Conservation (phyloP, 768 basidiomycete species). For the Calvatia gigantea region DNA sequence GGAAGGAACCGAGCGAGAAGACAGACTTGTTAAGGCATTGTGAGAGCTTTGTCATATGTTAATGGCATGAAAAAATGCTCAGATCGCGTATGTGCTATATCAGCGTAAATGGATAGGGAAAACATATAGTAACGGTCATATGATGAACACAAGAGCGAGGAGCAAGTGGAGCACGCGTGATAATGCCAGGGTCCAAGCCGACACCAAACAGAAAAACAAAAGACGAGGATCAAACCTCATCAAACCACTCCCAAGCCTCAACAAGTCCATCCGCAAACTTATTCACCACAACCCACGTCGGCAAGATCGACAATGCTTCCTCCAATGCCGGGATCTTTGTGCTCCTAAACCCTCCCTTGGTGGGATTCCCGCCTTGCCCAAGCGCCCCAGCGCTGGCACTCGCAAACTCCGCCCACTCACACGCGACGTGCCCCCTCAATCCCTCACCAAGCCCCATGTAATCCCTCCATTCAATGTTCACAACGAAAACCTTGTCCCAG, state of each 20-base stretch:
- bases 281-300: constrained; percentile 62
- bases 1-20: too few relatives aligned
- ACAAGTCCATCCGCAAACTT: constrained; percentile 57
- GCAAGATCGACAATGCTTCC: constrained; percentile 61
- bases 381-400: constrained; percentile 33
- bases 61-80: too few relatives aligned
- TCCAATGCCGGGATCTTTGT: constrained; percentile 65
- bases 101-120: too few relatives aligned
- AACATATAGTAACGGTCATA: too few relatives aligned
- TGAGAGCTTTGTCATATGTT: too few relatives aligned
- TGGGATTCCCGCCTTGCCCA: constrained; percentile 35
- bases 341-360: constrained; percentile 14
- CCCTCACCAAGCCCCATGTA: constrained; percentile 12
- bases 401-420: constrained; percentile 69
- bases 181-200: not conserved
- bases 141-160: too few relatives aligned
- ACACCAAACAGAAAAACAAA: not conserved
- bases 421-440: constrained; percentile 46
- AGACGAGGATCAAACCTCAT: constrained; percentile 17
- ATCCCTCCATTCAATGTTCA: constrained; percentile 48
- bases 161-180: not conserved
- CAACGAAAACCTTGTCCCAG: constrained; percentile 52
- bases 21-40: too few relatives aligned
- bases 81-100: too few relatives aligned
- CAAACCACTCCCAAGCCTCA: constrained; percentile 43